Percentiles rank a stretch among this genome's conserved stretches.
These are phyloP conservation scores for Chalara sp. DNA, from an alignment of 2,329 filamentous ascomycete species.

Conservation along the genomic window DNA sequence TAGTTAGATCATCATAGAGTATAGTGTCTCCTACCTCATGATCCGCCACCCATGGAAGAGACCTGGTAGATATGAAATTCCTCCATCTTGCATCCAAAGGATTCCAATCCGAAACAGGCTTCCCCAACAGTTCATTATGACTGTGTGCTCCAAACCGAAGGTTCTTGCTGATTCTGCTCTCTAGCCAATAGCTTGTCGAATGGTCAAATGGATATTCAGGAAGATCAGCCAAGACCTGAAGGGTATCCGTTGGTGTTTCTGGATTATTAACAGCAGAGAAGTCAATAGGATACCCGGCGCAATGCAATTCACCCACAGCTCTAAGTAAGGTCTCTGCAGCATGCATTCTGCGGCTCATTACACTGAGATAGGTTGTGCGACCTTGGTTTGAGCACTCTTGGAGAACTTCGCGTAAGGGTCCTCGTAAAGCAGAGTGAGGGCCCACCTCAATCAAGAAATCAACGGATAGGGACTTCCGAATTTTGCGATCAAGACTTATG, in stretches of 20 bases:
- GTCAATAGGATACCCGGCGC: background rate
- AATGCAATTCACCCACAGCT: background rate
- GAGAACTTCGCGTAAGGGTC: slow-evolving; percentile 3
- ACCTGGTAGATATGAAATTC: background rate
- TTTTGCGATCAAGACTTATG: background rate
- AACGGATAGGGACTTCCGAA: background rate
- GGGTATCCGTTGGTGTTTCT: background rate
- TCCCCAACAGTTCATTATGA: background rate
- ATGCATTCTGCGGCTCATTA: background rate
- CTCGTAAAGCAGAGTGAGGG: slow-evolving; percentile 8
- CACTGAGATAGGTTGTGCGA: background rate
- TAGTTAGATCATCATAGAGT: background rate
- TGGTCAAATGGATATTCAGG: background rate
- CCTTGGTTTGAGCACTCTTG: background rate
- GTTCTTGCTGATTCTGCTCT: background rate
- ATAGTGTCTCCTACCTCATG: background rate
- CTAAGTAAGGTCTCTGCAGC: background rate
- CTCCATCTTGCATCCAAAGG: background rate
- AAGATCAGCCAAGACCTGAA: background rate
- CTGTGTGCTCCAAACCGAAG: background rate
- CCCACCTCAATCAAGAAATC: slow-evolving; percentile 9
- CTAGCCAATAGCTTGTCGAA: background rate
- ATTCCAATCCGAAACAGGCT: background rate
- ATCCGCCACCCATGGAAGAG: background rate
- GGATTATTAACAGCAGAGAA: background rate